Evolutionary conservation across 2,329 filamentous ascomycete genomes (phyloP).

Genomic region (Fusarium metavorans): DNA sequence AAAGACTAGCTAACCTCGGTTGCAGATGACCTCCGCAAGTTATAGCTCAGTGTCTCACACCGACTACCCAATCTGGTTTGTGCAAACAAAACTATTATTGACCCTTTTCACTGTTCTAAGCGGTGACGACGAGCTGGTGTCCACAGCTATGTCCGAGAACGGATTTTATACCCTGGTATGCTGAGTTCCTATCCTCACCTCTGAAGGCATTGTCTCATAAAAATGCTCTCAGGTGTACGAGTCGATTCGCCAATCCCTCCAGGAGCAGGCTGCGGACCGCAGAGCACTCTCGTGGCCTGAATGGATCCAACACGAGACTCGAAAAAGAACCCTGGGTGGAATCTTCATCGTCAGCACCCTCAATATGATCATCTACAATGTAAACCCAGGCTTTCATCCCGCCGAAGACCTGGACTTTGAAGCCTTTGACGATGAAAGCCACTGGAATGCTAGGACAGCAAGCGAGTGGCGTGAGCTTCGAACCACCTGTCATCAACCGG

Average conservation of each 20-base stretch:
- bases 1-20: no score
- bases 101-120: conserved; percentile 21
- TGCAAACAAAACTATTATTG: conserved; percentile 16
- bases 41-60: no score
- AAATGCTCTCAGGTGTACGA: no score
- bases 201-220: no score
- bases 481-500: neutral
- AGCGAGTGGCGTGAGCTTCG: conserved; percentile 22
- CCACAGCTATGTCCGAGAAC: conserved; percentile 4
- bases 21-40: no score
- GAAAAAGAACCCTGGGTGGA: conserved; percentile 22
- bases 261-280: no score
- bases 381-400: conserved; percentile 26
- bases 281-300: neutral
- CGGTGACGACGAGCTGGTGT: conserved; percentile 14
- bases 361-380: conserved; percentile 20
- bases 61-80: conserved; percentile 12
- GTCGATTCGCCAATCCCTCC: no score
- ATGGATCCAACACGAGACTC: conserved; percentile 24
- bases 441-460: conserved; percentile 17
- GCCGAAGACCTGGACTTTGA: conserved; percentile 24
- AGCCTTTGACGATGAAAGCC: conserved; percentile 11
- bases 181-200: no score
- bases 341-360: conserved; percentile 17
- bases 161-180: conserved; percentile 25